Evolutionary conservation across 352 stramenopile species (phyloP).

Genomic region (Globisporangium sylvaticum): DNA sequence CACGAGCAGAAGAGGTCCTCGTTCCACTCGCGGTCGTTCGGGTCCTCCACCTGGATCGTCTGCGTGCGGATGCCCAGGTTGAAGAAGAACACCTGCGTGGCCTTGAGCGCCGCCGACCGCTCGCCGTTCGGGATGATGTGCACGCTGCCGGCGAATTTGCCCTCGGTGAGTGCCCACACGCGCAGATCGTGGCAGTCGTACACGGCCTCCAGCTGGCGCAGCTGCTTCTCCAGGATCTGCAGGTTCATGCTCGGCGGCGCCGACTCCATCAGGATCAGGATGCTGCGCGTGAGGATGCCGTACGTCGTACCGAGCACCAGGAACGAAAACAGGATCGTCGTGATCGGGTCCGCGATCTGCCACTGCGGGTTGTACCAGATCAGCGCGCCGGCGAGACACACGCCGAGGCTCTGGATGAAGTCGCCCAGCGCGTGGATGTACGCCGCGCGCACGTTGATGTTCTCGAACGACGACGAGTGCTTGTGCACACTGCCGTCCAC

Average conservation of each 20-base stretch:
- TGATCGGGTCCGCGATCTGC: constrained; percentile 95
- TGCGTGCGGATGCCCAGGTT: constrained; percentile 51
- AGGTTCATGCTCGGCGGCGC: constrained; percentile 71
- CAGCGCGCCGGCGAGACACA: constrained; percentile 93
- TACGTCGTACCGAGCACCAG: constrained; percentile 93
- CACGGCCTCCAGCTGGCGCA: constrained; percentile 72
- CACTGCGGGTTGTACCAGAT: constrained; percentile 97
- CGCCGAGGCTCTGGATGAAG: constrained; percentile 95
- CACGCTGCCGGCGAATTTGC: constrained; percentile 87
- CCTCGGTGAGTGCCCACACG: constrained; percentile 95
- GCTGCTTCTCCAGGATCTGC: constrained; percentile 47
- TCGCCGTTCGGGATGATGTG: constrained; percentile 81
- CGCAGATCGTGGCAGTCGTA: constrained; percentile 97
- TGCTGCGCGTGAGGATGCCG: constrained; percentile 87
- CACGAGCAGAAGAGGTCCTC: constrained; percentile 59
- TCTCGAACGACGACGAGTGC: constrained; percentile 60
- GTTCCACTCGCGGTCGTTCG: constrained; percentile 50
- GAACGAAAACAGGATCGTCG: constrained; percentile 95
- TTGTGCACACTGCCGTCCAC: constrained; percentile 13
- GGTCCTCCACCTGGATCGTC: constrained; percentile 71
- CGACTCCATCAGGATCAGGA: constrained; percentile 95
- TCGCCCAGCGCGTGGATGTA: constrained; percentile 98
- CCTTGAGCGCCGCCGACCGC: constrained; percentile 37
- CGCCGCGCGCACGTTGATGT: constrained; percentile 96
- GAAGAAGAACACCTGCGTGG: constrained; percentile 50